Percentiles rank a stretch among this genome's conserved stretches.
phyloP scores from a whole-genome alignment of 495 filamentous ascomycete genomes.

The Gamarada debralockiae region DNA sequence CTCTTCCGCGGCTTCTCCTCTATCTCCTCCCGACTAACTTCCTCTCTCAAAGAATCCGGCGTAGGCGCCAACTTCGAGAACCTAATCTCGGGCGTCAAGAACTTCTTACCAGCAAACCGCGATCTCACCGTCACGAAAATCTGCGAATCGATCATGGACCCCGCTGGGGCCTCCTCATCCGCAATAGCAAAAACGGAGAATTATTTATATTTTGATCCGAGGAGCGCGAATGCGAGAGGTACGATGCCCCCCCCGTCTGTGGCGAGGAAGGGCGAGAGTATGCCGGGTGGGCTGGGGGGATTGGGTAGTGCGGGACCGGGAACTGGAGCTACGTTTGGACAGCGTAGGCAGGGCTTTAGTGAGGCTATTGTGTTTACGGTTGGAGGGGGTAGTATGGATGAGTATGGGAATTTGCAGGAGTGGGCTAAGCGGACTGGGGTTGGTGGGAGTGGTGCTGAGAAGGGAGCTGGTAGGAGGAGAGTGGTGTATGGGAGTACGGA shows the following conservation, averaged over 20 bases:
- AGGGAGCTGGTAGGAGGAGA: constrained; percentile 51
- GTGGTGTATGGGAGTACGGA: constrained; percentile 97
- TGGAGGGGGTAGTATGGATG: constrained; percentile 96
- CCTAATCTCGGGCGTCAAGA: constrained; percentile 97
- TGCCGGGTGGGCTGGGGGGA: constrained; percentile 38
- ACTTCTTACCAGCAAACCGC: constrained; percentile 91
- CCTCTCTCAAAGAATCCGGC: constrained; percentile 87
- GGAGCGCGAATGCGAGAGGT: constrained; percentile 86
- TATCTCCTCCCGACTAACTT: constrained; percentile 86
- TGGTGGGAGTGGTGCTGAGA: constrained; percentile 41
- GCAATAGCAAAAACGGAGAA: constrained; percentile 96
- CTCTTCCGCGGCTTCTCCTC: constrained; percentile 87
- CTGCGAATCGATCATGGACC: constrained; percentile 98
- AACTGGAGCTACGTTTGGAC: constrained; percentile 85
- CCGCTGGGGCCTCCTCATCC: constrained; percentile 77
- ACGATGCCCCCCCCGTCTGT: constrained; percentile 78
- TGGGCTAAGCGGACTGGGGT: constrained; percentile 78
- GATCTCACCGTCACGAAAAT: constrained; percentile 97
- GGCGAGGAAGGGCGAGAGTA: constrained; percentile 37
- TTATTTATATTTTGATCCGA: constrained; percentile 98
- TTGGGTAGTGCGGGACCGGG: constrained; percentile 39
- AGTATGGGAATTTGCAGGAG: constrained; percentile 96
- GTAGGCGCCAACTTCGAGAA: constrained; percentile 87
- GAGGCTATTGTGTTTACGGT: constrained; percentile 98
- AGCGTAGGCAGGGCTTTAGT: constrained; percentile 86